Base-by-base conservation (phyloP, 1,284 basidiomycete genomes). In the Puccinia coronata region DNA sequence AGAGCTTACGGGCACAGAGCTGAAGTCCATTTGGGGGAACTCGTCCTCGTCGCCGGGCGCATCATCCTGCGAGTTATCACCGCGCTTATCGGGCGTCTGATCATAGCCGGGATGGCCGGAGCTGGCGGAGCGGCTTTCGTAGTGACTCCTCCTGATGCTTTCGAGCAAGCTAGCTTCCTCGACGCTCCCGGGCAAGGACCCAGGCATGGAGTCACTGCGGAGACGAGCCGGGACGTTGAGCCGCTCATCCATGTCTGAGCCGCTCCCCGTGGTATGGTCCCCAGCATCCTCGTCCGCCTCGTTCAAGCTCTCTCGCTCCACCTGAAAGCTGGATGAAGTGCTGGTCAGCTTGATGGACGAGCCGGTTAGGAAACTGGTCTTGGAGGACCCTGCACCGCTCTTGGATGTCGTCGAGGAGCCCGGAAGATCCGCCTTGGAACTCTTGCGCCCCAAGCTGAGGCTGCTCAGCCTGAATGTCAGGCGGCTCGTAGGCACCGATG, bases 101-200 rank as follows among this genome's bases (percentile, higher is more conserved):
- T 53, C 53, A 31, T 73, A 20, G 16, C 49, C n/a, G 0, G 28
- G 1, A 14, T 34, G 36, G 20, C 36, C 51, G 71, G 34, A 25
- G 28, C 25, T n/a, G n/a, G 47, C 4, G 2, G 71, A 73, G 28
- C 36, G 43, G 51, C 49, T 20, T 31, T 41, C 25, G 41, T 57
- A 79, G 41, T 28, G 28, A 57, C 39, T 39, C 36, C n/a, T 49
- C 41, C 79, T 65, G 53, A 81, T 53, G 31, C 76, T 41, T 57
- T 79, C 76, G 2, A 79, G 53, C 61, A 83, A 83, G 43, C 82
- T 83, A 43, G 84, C 83, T 69, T 83, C 83, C 57, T 83, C 86
- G 47, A 84, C 83, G 57, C 82, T 85, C 63, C 84, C 86, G 9
- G 84, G 85, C 83, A 69, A 84, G 82, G 79, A 82, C 57, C 69